These are phyloP conservation scores for Salix exigua DNA, from an alignment of 345 rosid species.

Conservation along the genomic window DNA sequence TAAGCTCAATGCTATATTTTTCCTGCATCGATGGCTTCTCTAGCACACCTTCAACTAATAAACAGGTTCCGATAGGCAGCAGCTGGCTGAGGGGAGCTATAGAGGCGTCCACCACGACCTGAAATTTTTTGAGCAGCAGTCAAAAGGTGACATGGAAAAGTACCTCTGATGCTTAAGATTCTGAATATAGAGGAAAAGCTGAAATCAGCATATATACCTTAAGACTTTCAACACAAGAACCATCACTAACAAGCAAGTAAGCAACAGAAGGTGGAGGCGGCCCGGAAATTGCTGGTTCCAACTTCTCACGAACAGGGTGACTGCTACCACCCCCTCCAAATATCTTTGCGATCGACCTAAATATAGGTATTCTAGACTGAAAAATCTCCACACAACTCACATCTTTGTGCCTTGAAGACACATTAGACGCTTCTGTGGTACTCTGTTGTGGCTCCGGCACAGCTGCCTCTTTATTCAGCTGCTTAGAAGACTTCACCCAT, in stretches of 20 bases:
- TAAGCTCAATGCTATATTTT: slow-evolving; percentile 52
- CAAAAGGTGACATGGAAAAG: neutral
- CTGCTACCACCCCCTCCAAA: slow-evolving; percentile 14
- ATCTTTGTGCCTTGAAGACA: slow-evolving; percentile 22
- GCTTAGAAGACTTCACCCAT: slow-evolving; percentile 82
- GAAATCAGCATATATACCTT: slow-evolving; percentile 38
- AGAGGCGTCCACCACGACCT: slow-evolving; percentile 70
- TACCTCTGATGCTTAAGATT: neutral
- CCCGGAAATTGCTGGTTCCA: slow-evolving; percentile 31
- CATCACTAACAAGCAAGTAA: slow-evolving; percentile 60
- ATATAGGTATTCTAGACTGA: slow-evolving; percentile 58
- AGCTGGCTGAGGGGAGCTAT: slow-evolving; percentile 41
- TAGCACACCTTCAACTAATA: slow-evolving; percentile 66
- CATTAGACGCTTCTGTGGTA: slow-evolving; percentile 11
- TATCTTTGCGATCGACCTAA: slow-evolving; percentile 52
- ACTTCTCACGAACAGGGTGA: slow-evolving; percentile 37
- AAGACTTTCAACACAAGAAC: slow-evolving; percentile 58
- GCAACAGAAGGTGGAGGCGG: slow-evolving; percentile 23
- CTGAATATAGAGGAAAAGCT: neutral
- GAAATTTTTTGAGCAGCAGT: slow-evolving; percentile 5
- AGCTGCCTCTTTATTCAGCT: slow-evolving; percentile 41
- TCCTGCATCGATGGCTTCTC: slow-evolving; percentile 19
- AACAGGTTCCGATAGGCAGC: slow-evolving; percentile 58
- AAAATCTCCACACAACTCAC: slow-evolving; percentile 61
- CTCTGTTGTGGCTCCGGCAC: slow-evolving; percentile 14